phyloP scores from a whole-genome alignment of 2,329 filamentous ascomycete genomes.

The Aspergillus uvarum region DNA sequence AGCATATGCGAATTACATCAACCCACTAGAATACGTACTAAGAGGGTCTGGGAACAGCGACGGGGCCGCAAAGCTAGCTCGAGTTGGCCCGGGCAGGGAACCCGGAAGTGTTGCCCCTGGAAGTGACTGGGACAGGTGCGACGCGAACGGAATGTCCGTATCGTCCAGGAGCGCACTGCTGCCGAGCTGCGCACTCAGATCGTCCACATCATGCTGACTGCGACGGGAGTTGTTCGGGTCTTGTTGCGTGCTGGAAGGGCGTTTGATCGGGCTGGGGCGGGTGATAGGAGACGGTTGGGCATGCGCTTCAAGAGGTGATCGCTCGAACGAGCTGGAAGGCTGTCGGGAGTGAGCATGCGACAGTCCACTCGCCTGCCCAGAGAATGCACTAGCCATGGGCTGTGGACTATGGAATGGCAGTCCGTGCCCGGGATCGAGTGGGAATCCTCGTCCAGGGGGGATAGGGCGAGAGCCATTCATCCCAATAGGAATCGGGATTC shows the following conservation, averaged over 20 bases:
- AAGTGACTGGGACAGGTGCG: slow-evolving; percentile 44
- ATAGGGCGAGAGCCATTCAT: slow-evolving; percentile 63
- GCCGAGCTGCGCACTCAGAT: slow-evolving; percentile 75
- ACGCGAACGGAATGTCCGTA: slow-evolving; percentile 66
- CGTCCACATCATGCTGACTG: slow-evolving; percentile 62
- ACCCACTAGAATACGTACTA: slow-evolving; percentile 15
- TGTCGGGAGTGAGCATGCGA: slow-evolving; percentile 70
- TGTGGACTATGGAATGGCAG: slow-evolving; percentile 46
- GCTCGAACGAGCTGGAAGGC: slow-evolving; percentile 64
- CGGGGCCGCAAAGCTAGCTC: slow-evolving; percentile 44
- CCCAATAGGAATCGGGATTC: slow-evolving; percentile 57
- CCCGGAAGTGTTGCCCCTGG: slow-evolving; percentile 56
- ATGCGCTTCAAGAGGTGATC: slow-evolving; percentile 59
- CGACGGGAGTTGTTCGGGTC: slow-evolving; percentile 44
- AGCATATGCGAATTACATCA: slow-evolving; percentile 8
- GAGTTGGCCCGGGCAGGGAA: slow-evolving; percentile 41
- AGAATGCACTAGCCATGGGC: slow-evolving; percentile 40
- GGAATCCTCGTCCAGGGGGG: slow-evolving; percentile 55
- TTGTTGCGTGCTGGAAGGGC: slow-evolving; percentile 70
- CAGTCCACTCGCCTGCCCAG: slow-evolving; percentile 39
- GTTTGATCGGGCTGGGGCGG: slow-evolving; percentile 81
- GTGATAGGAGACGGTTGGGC: slow-evolving; percentile 70
- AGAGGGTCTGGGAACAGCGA: slow-evolving; percentile 47
- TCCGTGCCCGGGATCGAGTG: slow-evolving; percentile 47
- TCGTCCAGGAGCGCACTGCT: slow-evolving; percentile 82